Conservation (phyloP, 257 asterid species). For the Perilla frutescens region DNA sequence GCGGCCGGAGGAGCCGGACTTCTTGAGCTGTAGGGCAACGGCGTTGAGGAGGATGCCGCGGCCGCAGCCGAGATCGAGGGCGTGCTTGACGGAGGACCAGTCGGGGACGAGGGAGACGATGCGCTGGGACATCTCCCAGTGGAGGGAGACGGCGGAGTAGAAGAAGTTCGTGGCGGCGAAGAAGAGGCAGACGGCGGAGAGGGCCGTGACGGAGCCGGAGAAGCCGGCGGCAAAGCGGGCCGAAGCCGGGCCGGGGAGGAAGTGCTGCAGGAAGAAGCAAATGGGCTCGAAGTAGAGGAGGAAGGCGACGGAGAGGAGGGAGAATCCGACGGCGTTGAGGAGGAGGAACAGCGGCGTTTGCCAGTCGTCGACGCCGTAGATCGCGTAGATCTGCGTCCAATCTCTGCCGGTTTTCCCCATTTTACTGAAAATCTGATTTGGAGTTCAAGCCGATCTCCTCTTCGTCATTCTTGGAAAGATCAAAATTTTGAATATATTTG, state of each 20-base stretch:
- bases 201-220: slow-evolving; percentile 83
- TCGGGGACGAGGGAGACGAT: slow-evolving; percentile 78
- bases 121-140: slow-evolving; percentile 95
- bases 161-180: slow-evolving; percentile 80
- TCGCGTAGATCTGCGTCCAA: slow-evolving; percentile 96
- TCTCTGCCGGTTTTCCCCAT: slow-evolving; percentile 85
- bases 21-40: slow-evolving; percentile 90
- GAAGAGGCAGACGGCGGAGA: slow-evolving; percentile 88
- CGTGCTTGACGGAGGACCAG: slow-evolving; percentile 89
- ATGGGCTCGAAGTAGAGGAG: slow-evolving; percentile 83
- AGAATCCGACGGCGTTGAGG: slow-evolving; percentile 67
- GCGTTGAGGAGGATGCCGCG: slow-evolving; percentile 90
- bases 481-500: too few relatives aligned
- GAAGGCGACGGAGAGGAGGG: slow-evolving; percentile 62
- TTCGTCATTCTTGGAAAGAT: background rate
- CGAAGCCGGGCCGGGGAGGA: slow-evolving; percentile 69
- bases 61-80: slow-evolving; percentile 95
- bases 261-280: slow-evolving; percentile 55
- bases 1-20: slow-evolving; percentile 88
- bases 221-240: slow-evolving; percentile 89
- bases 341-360: slow-evolving; percentile 82
- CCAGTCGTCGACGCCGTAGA: slow-evolving; percentile 92
- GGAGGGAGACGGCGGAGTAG: slow-evolving; percentile 87
- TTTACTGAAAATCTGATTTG: background rate
- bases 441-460: background rate